Evolutionary conservation across 164 flowering plant genomes (phyloP).

Genomic region (Magnolia officinalis): DNA sequence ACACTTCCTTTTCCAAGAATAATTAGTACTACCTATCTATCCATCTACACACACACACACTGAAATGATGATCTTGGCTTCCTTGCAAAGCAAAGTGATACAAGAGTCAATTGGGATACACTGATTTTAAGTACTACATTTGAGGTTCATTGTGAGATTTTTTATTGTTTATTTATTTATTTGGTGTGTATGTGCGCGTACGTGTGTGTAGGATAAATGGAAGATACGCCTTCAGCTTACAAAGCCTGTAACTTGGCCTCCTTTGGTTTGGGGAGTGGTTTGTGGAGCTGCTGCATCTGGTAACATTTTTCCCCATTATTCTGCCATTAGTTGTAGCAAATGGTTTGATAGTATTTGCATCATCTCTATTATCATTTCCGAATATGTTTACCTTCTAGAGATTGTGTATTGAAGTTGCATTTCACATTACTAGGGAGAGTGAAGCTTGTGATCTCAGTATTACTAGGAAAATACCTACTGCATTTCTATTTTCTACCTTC

Average conservation of each 20-base stretch:
- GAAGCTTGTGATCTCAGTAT: neutral
- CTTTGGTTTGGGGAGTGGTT: slow-evolving; percentile 93
- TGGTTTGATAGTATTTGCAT: neutral
- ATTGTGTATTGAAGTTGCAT: neutral
- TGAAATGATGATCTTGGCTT: neutral
- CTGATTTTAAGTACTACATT: neutral
- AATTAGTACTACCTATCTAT: no score
- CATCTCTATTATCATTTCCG: neutral
- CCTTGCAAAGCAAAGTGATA: neutral
- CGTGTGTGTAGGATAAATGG: slow-evolving; percentile 67
- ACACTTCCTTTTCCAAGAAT: no score
- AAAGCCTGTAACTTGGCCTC: slow-evolving; percentile 99
- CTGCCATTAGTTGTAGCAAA: neutral
- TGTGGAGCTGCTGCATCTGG: slow-evolving; percentile 99
- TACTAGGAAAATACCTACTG: neutral
- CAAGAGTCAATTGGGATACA: neutral
- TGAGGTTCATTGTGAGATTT: slow-evolving; percentile 7
- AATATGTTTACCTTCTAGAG: neutral
- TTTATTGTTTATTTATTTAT: neutral
- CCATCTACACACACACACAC: no score
- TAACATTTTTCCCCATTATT: slow-evolving; percentile 14
- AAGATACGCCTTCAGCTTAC: slow-evolving; percentile 94
- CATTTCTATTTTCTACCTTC: neutral
- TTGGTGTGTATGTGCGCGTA: neutral
- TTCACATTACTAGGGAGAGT: neutral